Conservation (phyloP, 2,329 filamentous ascomycete genomes). For the Paramyrothecium roridum region DNA sequence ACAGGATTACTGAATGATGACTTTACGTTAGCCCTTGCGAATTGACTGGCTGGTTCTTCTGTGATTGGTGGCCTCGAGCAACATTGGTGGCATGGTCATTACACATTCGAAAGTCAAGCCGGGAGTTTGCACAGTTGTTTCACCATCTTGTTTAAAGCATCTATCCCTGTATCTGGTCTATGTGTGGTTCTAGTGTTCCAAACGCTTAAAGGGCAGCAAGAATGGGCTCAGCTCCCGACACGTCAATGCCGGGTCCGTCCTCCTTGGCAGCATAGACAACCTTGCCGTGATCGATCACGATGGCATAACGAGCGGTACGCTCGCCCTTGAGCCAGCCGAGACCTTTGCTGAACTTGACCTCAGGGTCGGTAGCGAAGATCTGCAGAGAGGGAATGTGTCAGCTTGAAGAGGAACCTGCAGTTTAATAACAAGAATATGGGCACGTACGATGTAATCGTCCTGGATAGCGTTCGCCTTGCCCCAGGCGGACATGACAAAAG, state of each 20-base stretch:
- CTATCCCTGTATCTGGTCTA: background rate
- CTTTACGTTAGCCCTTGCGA: conserved; percentile 1
- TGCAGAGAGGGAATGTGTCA: conserved; percentile 20
- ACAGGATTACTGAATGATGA: conserved; percentile 11
- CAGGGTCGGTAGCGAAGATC: conserved; percentile 73
- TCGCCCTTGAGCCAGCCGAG: conserved; percentile 76
- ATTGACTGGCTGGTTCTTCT: background rate
- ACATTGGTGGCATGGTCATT: too few relatives aligned
- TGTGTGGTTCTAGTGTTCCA: background rate
- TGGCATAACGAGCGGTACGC: conserved; percentile 74
- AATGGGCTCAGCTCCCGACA: conserved; percentile 52
- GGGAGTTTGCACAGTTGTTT: too few relatives aligned
- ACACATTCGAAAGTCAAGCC: too few relatives aligned
- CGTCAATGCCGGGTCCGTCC: conserved; percentile 42
- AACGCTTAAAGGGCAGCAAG: conserved; percentile 46
- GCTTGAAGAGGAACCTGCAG: background rate
- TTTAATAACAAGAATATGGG: background rate
- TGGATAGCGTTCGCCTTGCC: conserved; percentile 81
- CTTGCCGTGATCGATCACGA: conserved; percentile 81
- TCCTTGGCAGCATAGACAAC: conserved; percentile 78
- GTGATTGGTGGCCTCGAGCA: too few relatives aligned
- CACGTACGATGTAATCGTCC: conserved; percentile 58
- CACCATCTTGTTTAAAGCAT: background rate
- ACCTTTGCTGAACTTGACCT: conserved; percentile 69
- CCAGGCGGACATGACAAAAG: conserved; percentile 86